Evolutionary conservation across 169 alveolate genomes (phyloP).

Genomic region (Plasmodium reichenowi): DNA sequence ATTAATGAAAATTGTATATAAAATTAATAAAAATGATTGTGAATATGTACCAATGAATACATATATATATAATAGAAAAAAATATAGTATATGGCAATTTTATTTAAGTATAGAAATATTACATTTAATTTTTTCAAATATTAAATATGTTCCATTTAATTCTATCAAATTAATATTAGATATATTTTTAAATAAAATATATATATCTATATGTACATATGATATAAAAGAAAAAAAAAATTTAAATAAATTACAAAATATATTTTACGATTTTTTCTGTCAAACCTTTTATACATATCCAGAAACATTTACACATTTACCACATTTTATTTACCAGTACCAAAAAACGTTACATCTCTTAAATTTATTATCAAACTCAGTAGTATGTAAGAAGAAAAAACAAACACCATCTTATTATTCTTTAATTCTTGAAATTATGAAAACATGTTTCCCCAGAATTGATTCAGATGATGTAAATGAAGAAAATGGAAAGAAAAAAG

Average conservation of each 20-base stretch:
- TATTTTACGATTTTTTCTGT: conserved; percentile 48
- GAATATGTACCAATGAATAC: conserved; percentile 34
- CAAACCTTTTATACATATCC: conserved; percentile 33
- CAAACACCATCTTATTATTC: neutral
- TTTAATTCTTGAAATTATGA: conserved; percentile 30
- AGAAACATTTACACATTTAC: conserved; percentile 25
- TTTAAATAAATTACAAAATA: conserved; percentile 50
- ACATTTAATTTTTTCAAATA: conserved; percentile 45
- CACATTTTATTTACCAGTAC: conserved; percentile 46
- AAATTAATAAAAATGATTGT: neutral
- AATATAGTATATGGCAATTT: conserved; percentile 43
- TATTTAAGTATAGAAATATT: conserved; percentile 51
- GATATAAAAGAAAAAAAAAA: conserved; percentile 6
- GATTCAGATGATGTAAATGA: conserved; percentile 10
- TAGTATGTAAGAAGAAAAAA: conserved; percentile 27
- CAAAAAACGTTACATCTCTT: conserved; percentile 33
- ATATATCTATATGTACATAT: conserved; percentile 30
- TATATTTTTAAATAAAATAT: conserved; percentile 41
- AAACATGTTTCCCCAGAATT: conserved; percentile 27
- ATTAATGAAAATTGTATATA: conserved; percentile 21
- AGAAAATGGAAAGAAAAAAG: conserved; percentile 11
- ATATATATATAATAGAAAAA: conserved; percentile 44
- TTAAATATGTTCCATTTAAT: conserved; percentile 66
- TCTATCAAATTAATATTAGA: conserved; percentile 65
- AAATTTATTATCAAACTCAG: conserved; percentile 19